Percentiles rank a stretch among this genome's conserved stretches.
Evolutionary conservation across 2,329 filamentous ascomycete species (phyloP).

Genomic region (Myrmaecium sp.): DNA sequence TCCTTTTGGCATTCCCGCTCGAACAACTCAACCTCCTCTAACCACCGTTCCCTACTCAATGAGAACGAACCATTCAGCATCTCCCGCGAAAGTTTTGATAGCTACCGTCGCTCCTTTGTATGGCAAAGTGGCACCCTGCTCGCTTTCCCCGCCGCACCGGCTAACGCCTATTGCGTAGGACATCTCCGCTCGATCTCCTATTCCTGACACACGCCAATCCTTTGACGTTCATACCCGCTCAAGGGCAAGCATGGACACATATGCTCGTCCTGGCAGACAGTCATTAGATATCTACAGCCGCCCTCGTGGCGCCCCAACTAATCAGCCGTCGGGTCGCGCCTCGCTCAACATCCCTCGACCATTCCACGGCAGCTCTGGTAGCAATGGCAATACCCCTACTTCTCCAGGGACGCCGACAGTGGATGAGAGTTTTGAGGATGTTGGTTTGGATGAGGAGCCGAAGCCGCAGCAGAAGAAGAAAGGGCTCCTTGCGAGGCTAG

Average conservation of each 20-base stretch:
- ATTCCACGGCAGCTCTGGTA: no score
- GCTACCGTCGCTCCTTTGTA: slow-evolving; percentile 90
- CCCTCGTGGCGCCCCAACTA: no score
- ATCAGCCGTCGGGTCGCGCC: no score
- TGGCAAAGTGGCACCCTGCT: slow-evolving; percentile 18
- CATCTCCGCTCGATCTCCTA: slow-evolving; percentile 71
- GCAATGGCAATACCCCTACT: no score
- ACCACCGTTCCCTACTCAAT: slow-evolving; percentile 48
- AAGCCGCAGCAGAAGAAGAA: slow-evolving; percentile 46
- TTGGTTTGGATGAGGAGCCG: slow-evolving; percentile 65
- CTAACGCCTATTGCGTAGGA: slow-evolving; percentile 39
- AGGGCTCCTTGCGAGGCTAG: no score
- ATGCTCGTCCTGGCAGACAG: no score
- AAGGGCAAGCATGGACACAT: no score
- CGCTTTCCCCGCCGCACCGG: background rate
- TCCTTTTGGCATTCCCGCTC: slow-evolving; percentile 50
- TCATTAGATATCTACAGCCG: slow-evolving; percentile 13
- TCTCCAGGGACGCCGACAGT: no score
- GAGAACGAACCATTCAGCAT: slow-evolving; percentile 92
- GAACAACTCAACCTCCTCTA: slow-evolving; percentile 33
- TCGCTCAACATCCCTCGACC: slow-evolving; percentile 34
- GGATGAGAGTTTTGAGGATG: slow-evolving; percentile 78
- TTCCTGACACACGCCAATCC: slow-evolving; percentile 48
- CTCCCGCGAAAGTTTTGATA: slow-evolving; percentile 91
- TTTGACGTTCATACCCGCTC: slow-evolving; percentile 64